Conservation (phyloP, 257 asterid species). For the Verbascum thapsus region DNA sequence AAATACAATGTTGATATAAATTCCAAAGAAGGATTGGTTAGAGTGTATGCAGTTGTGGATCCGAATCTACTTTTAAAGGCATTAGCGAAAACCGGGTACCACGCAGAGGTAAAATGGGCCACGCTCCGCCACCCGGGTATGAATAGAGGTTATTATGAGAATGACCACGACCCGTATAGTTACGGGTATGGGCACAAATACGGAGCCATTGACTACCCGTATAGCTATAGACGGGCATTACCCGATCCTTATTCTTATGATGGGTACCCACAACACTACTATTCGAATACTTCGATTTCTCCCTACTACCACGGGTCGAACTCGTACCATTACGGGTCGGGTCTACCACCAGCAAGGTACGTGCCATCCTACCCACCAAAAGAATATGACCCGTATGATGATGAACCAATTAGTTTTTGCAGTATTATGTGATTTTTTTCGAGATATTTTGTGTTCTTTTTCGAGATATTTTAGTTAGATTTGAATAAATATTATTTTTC, state of each 20-base stretch:
- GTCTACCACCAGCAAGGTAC: slow-evolving; percentile 27
- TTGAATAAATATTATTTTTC: too few species aligned
- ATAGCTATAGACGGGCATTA: slow-evolving; percentile 16
- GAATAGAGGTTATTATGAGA: not conserved
- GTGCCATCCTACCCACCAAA: slow-evolving; percentile 31
- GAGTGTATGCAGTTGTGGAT: slow-evolving; percentile 46
- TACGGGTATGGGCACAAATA: slow-evolving; percentile 14
- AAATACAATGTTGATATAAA: slow-evolving; percentile 45
- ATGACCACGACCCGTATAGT: slow-evolving; percentile 10
- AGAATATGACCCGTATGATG: slow-evolving; percentile 29
- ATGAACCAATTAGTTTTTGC: slow-evolving; percentile 28
- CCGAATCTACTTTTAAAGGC: slow-evolving; percentile 51
- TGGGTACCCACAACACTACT: not conserved
- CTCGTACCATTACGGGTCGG: slow-evolving; percentile 23
- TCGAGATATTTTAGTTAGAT: not conserved
- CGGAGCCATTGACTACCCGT: slow-evolving; percentile 30
- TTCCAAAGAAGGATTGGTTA: slow-evolving; percentile 39
- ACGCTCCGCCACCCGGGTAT: slow-evolving; percentile 46
- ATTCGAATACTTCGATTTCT: slow-evolving; percentile 7
- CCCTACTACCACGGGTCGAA: slow-evolving; percentile 17
- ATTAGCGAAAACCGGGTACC: slow-evolving; percentile 48
- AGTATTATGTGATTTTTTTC: slow-evolving; percentile 21
- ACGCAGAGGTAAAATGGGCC: slow-evolving; percentile 48
- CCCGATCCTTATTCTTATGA: slow-evolving; percentile 15
- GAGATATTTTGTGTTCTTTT: too few species aligned